These are phyloP conservation scores for Hondaea fermentalgiana DNA, from an alignment of 108 stramenopile genomes.

Conservation along the genomic window DNA sequence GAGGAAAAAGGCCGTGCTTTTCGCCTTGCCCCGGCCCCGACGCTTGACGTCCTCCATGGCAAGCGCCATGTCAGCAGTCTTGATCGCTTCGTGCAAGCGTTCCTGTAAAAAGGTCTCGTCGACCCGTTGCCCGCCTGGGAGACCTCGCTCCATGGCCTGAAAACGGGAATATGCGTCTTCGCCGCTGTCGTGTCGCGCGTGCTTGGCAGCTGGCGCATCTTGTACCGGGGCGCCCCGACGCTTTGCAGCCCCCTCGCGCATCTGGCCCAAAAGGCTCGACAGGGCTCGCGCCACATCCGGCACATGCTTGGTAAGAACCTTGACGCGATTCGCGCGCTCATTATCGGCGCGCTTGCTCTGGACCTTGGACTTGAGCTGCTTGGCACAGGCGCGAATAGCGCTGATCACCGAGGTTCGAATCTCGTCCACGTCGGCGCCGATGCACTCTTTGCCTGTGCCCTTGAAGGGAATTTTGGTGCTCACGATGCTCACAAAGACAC, in stretches of 20 bases:
- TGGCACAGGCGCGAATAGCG: constrained; percentile 35
- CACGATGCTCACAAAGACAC: constrained; percentile 87
- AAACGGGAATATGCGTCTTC: neutral
- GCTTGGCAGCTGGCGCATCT: neutral
- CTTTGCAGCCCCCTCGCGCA: neutral
- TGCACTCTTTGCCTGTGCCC: constrained; percentile 87
- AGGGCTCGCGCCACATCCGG: constrained; percentile 17
- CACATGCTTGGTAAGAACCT: constrained; percentile 16
- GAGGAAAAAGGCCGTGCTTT: neutral
- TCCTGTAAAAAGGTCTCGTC: neutral
- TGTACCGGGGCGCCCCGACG: neutral
- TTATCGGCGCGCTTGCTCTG: neutral
- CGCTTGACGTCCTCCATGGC: neutral
- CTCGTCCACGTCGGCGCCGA: constrained; percentile 44
- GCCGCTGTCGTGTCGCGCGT: neutral
- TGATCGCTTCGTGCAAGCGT: neutral
- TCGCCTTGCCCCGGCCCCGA: neutral
- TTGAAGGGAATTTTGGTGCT: constrained; percentile 95
- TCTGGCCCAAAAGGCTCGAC: neutral
- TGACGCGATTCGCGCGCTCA: neutral
- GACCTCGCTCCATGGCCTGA: neutral
- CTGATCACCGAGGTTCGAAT: constrained; percentile 32
- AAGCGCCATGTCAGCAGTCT: neutral
- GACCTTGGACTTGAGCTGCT: constrained; percentile 27
- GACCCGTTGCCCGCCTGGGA: neutral